Evolutionary conservation across 2,329 filamentous ascomycete genomes (phyloP).

Genomic region (Colletotrichum trifolii): DNA sequence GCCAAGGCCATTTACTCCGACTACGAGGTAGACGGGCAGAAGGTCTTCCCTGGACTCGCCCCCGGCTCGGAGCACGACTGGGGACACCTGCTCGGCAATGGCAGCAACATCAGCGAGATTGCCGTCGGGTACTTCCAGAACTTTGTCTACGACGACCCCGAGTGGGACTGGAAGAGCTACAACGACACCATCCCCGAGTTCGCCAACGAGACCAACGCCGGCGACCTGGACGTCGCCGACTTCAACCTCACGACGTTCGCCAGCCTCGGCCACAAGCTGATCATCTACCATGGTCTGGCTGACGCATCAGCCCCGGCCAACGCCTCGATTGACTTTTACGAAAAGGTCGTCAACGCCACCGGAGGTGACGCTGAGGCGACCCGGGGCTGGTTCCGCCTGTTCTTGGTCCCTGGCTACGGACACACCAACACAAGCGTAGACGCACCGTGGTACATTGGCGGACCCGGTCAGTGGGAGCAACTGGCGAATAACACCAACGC

Average conservation of each 20-base stretch:
- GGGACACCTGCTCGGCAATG: constrained; percentile 44
- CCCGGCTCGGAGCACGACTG: constrained; percentile 58
- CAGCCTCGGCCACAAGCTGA: constrained; percentile 52
- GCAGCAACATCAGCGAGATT: constrained; percentile 47
- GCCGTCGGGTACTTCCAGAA: constrained; percentile 49
- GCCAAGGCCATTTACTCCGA: constrained; percentile 45
- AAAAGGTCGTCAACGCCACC: constrained; percentile 53
- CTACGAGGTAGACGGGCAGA: constrained; percentile 42
- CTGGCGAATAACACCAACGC: constrained; percentile 38
- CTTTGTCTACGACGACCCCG: constrained; percentile 49
- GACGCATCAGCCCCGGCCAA: constrained; percentile 51
- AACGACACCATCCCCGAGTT: constrained; percentile 43
- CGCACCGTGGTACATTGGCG: constrained; percentile 54
- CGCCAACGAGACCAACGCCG: constrained; percentile 50
- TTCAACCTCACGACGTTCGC: constrained; percentile 52
- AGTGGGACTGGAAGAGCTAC: constrained; percentile 46
- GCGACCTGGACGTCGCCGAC: constrained; percentile 48
- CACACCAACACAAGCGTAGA: constrained; percentile 51
- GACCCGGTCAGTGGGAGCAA: constrained; percentile 41
- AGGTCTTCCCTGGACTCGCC: constrained; percentile 53
- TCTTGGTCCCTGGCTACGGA: constrained; percentile 61
- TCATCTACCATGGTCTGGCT: constrained; percentile 56
- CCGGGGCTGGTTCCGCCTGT: constrained; percentile 61
- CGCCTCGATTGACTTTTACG: constrained; percentile 50
- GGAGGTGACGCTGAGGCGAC: constrained; percentile 45